Evolutionary conservation across 495 filamentous ascomycete species (phyloP).

Genomic region (Talaromyces wortmannii): DNA sequence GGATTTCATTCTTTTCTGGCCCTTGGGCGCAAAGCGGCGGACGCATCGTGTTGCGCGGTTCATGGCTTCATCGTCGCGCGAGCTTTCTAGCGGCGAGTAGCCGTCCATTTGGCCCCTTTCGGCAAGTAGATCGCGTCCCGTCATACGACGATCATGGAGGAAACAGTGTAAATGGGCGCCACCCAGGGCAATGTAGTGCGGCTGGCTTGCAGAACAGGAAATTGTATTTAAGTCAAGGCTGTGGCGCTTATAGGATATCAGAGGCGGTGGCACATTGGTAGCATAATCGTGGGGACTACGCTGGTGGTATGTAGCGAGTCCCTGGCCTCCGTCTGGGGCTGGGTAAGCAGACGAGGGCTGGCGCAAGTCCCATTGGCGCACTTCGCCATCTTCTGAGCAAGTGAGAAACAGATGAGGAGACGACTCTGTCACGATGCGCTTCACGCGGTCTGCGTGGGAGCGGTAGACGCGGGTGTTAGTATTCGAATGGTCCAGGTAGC

Average conservation of each 20-base stretch:
- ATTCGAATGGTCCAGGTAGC: slow-evolving; percentile 51
- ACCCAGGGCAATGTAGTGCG: slow-evolving; percentile 71
- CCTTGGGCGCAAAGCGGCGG: slow-evolving; percentile 59
- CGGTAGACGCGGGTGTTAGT: slow-evolving; percentile 60
- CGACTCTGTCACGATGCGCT: slow-evolving; percentile 70
- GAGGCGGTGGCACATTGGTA: slow-evolving; percentile 55
- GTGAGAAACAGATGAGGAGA: slow-evolving; percentile 67
- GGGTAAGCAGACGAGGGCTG: slow-evolving; percentile 62
- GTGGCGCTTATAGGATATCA: slow-evolving; percentile 66
- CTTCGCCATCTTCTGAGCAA: slow-evolving; percentile 72
- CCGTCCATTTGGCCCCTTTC: slow-evolving; percentile 44
- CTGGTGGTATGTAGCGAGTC: slow-evolving; percentile 37
- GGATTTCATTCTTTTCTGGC: slow-evolving; percentile 43
- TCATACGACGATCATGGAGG: slow-evolving; percentile 69
- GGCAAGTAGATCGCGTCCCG: slow-evolving; percentile 49
- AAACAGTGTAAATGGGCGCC: slow-evolving; percentile 70
- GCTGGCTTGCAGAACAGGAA: slow-evolving; percentile 65
- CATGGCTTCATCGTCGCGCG: slow-evolving; percentile 51
- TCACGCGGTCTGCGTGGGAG: slow-evolving; percentile 65
- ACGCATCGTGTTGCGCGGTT: slow-evolving; percentile 62
- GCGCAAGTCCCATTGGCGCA: slow-evolving; percentile 68
- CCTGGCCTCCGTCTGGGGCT: slow-evolving; percentile 40
- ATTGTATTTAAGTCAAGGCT: slow-evolving; percentile 67
- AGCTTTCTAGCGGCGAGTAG: slow-evolving; percentile 23
- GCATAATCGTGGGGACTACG: slow-evolving; percentile 42